Evolutionary conservation across 441 rosid genomes (phyloP), one percentile per base, ranked within the genome.

Genomic region (Manihot esculenta): DNA sequence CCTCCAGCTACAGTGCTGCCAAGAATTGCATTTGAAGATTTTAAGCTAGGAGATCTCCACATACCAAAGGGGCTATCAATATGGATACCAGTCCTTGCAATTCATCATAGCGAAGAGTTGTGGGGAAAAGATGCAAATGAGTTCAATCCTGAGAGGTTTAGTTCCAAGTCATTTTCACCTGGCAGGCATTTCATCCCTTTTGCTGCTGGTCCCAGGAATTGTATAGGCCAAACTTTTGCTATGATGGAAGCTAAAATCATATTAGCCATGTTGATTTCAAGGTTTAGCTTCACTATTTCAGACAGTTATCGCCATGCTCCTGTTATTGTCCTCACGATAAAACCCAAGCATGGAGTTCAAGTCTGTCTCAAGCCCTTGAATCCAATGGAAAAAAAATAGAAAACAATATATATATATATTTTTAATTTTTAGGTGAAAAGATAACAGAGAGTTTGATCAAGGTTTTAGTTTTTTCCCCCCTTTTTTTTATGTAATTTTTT

Each of bases 201-300:
- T 50, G 97, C 99, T 0, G 89, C 94, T 3, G 97, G 99, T 14
- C 96, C 99, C 0, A 73, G 99, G 56, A 94, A 94, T 64, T 94
- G 99, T 30, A 60, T 94, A 14, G 99, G 99, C 13, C 99, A 94
- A 58, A 79, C 87, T 9, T 94, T 88, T 73, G 99, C 99, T 0
- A 81, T 92, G 85, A 94, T 92, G 97, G 99, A 94, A 78, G 97
- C 97, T 42, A 94, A 92, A 76, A 83, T 88, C 78, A 89, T 92
- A 66, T 72, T 94, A 35, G 87, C 97, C 67, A 92, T 89, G 94
- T 72, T 94, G 49, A 83, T 94, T 58, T 85, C 93, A 15, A 77
- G 72, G 71, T 94, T 90, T 60, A 79, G 84, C 78, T 92, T 94
- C 81, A 71, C 68, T 0, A 84, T 92, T 69, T 89, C 99, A 1